phyloP scores from a whole-genome alignment of 176 grass and related monocot species.

The Cocos nucifera region DNA sequence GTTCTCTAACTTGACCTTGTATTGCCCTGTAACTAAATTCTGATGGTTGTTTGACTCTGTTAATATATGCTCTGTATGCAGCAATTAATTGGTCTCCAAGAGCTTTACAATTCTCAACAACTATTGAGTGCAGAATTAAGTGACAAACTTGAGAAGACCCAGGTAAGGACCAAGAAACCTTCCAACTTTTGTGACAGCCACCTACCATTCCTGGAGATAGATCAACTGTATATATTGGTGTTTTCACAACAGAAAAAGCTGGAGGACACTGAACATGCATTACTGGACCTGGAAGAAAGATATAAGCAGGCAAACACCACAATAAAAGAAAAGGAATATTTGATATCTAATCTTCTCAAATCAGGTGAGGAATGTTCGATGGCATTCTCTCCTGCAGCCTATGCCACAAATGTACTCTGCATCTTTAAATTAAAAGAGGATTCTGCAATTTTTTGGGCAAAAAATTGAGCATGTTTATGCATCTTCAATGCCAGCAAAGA shows the following conservation, averaged over 20 bases:
- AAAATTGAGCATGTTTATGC: too few relatives aligned
- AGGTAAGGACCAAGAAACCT: slow-evolving; percentile 27
- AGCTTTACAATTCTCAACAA: slow-evolving; percentile 87
- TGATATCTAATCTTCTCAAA: slow-evolving; percentile 85
- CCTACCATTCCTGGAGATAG: too few relatives aligned
- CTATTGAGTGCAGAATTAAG: slow-evolving; percentile 77
- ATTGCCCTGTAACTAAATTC: too few relatives aligned
- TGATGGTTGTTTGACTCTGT: slow-evolving; percentile 2
- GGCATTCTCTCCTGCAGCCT: too few relatives aligned
- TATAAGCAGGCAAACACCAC: slow-evolving; percentile 82
- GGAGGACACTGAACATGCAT: slow-evolving; percentile 58
- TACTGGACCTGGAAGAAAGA: slow-evolving; percentile 93
- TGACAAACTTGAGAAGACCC: slow-evolving; percentile 75
- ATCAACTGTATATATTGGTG: too few relatives aligned
- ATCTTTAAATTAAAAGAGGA: too few relatives aligned
- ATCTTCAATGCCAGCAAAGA: too few relatives aligned
- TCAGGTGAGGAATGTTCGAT: slow-evolving; percentile 45
- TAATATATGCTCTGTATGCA: slow-evolving; percentile 25
- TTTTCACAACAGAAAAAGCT: slow-evolving; percentile 60
- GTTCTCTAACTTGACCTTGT: neutral
- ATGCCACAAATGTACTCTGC: too few relatives aligned
- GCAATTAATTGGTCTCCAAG: slow-evolving; percentile 93
- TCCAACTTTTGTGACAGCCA: too few relatives aligned
- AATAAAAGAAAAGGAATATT: slow-evolving; percentile 98
- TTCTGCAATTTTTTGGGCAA: too few relatives aligned